Percentiles rank a stretch among this genome's conserved stretches.
phyloP scores from a whole-genome alignment of 441 rosid genomes.

The Gossypium armourianum region DNA sequence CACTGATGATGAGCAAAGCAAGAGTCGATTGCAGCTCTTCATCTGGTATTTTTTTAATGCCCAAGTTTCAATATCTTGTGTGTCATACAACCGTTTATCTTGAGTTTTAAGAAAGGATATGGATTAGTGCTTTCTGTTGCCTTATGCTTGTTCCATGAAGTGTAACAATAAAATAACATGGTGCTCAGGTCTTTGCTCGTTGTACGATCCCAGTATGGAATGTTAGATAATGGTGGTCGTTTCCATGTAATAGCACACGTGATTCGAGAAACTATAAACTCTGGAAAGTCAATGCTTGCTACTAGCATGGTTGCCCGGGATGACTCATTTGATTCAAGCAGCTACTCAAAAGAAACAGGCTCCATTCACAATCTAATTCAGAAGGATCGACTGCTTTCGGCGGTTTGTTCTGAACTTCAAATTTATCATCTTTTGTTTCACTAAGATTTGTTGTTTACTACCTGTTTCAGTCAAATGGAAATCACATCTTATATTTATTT shows the following conservation, averaged over 20 bases:
- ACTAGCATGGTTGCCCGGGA: conserved; percentile 65
- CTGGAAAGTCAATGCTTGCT: conserved; percentile 82
- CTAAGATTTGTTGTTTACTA: conserved; percentile 1
- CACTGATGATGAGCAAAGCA: conserved; percentile 87
- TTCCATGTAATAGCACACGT: conserved; percentile 85
- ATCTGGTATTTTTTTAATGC: conserved; percentile 42
- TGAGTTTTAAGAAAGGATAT: not conserved
- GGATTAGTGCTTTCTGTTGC: not conserved
- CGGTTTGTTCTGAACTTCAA: conserved; percentile 34
- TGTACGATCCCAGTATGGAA: conserved; percentile 69
- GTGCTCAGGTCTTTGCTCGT: conserved; percentile 67
- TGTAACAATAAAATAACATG: conserved; percentile 20
- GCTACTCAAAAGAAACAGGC: conserved; percentile 55
- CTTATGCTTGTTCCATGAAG: conserved; percentile 14
- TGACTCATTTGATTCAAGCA: conserved; percentile 51
- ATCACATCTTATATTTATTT: not conserved
- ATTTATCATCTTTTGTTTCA: conserved; percentile 1
- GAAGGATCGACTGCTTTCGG: conserved; percentile 78
- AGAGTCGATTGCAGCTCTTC: conserved; percentile 81
- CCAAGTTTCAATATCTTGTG: conserved; percentile 1
- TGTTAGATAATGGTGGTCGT: conserved; percentile 84
- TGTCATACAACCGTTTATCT: not conserved
- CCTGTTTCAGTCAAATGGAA: not conserved
- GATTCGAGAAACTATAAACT: conserved; percentile 78
- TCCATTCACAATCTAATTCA: conserved; percentile 73